Percentiles rank a stretch among this genome's conserved stretches.
These are phyloP conservation scores for Podospora appendiculata DNA, from an alignment of 495 filamentous ascomycete genomes.

Conservation along the genomic window DNA sequence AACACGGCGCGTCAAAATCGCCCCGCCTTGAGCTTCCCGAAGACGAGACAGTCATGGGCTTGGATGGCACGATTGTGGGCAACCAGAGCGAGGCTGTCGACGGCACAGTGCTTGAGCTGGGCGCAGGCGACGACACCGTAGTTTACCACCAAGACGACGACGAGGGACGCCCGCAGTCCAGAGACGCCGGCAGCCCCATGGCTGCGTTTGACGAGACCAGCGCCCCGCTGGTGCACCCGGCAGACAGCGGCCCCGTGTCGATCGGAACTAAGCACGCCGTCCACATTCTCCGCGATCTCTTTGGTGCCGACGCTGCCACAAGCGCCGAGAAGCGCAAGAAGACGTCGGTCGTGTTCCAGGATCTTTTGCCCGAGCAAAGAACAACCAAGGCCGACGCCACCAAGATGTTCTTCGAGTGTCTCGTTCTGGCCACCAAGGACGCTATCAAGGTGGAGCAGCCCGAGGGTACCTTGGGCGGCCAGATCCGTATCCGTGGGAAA, in stretches of 20 bases:
- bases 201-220: slow-evolving; percentile 68
- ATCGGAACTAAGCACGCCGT: slow-evolving; percentile 91
- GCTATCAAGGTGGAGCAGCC: slow-evolving; percentile 94
- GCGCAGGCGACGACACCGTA: slow-evolving; percentile 46
- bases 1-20: slow-evolving; percentile 50
- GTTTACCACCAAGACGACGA: slow-evolving; percentile 43
- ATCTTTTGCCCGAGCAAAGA: slow-evolving; percentile 71
- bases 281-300: slow-evolving; percentile 82
- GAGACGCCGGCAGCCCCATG: slow-evolving; percentile 31
- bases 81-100: slow-evolving; percentile 42
- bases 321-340: slow-evolving; percentile 63
- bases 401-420: slow-evolving; percentile 97
- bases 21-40: slow-evolving; percentile 64
- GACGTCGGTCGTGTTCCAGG: slow-evolving; percentile 76
- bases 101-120: slow-evolving; percentile 55
- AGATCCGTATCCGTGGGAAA: slow-evolving; percentile 77
- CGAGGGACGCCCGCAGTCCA: slow-evolving; percentile 29
- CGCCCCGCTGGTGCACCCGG: slow-evolving; percentile 63
- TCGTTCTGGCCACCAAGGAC: slow-evolving; percentile 95
- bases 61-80: slow-evolving; percentile 43
- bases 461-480: slow-evolving; percentile 61
- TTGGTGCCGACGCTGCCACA: slow-evolving; percentile 58
- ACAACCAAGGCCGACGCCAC: slow-evolving; percentile 84
- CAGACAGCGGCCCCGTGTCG: slow-evolving; percentile 76
- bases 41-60: slow-evolving; percentile 41